A percentile compares a stretch with the other conserved stretches of the same genome.
Evolutionary conservation across 257 asterid genomes (phyloP).

Genomic region (Solanum ossicruentum): DNA sequence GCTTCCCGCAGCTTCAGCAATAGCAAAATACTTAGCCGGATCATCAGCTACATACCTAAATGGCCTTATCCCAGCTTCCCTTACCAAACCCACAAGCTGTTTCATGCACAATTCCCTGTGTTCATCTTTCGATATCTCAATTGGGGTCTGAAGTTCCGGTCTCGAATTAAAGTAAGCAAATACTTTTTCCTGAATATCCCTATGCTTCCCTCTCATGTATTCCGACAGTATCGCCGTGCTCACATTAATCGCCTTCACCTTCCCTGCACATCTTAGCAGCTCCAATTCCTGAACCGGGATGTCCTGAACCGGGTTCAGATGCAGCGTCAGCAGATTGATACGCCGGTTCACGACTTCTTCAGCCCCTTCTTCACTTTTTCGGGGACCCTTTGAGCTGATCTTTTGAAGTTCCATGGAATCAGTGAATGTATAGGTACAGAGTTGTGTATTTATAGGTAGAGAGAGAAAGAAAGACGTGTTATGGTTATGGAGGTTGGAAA

Average conservation of each 20-base stretch:
- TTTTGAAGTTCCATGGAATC: constrained; percentile 19
- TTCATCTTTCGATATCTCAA: constrained; percentile 78
- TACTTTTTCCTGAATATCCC: constrained; percentile 63
- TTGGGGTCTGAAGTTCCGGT: constrained; percentile 87
- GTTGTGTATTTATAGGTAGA: not conserved
- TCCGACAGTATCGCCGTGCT: constrained; percentile 28
- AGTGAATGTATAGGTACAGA: not conserved
- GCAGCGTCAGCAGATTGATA: constrained; percentile 36
- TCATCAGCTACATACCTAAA: constrained; percentile 58
- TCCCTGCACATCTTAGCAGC: constrained; percentile 38
- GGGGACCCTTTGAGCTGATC: not conserved
- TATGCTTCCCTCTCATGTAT: constrained; percentile 74
- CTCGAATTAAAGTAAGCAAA: constrained; percentile 74
- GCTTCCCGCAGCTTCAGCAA: constrained; percentile 87
- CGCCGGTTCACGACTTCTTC: constrained; percentile 27
- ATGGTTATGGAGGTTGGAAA: not conserved
- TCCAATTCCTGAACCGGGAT: constrained; percentile 2
- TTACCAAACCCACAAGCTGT: constrained; percentile 71
- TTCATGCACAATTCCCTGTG: constrained; percentile 85
- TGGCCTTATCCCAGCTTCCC: constrained; percentile 79
- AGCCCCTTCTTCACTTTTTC: constrained; percentile 7
- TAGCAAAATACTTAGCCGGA: constrained; percentile 81
- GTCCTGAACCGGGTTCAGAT: constrained; percentile 22
- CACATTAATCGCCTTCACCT: constrained; percentile 38
- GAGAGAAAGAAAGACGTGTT: not conserved